Conservation (phyloP, 768 basidiomycete genomes). For the Holtermannia corniformis region DNA sequence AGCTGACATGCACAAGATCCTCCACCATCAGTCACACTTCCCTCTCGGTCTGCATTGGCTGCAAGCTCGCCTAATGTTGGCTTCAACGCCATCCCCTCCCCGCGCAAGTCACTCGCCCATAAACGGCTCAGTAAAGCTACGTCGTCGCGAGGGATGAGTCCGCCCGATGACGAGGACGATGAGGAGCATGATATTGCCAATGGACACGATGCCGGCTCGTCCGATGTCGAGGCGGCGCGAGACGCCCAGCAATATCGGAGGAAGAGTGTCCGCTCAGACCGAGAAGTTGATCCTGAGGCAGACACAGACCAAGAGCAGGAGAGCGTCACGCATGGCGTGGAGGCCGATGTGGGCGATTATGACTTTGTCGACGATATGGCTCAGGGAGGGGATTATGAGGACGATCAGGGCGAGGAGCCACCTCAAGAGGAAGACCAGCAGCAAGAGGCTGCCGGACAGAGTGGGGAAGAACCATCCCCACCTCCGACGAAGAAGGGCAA, state of each 20-base stretch:
- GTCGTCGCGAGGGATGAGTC: background rate
- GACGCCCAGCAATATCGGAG: background rate
- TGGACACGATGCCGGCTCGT: background rate
- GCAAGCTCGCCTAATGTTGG: slow-evolving; percentile 14
- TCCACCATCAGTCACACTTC: slow-evolving; percentile 15
- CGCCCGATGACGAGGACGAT: slow-evolving; percentile 3
- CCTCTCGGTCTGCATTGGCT: slow-evolving; percentile 9
- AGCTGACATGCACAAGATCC: slow-evolving; percentile 9
- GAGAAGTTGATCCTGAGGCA: slow-evolving; percentile 5
- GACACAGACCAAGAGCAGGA: slow-evolving; percentile 1
- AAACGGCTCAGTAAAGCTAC: slow-evolving; percentile 8
- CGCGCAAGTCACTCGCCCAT: slow-evolving; percentile 1
- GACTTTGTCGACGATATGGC: slow-evolving; percentile 12
- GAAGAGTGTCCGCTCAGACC: background rate
- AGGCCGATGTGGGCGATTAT: slow-evolving; percentile 1
- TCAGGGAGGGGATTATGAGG: background rate
- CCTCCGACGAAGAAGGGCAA: slow-evolving; percentile 1
- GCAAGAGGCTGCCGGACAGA: background rate
- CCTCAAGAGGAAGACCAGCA: slow-evolving; percentile 9
- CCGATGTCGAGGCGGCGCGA: background rate
- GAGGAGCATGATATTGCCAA: background rate
- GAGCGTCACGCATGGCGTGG: background rate
- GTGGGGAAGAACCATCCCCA: background rate
- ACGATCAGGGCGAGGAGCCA: slow-evolving; percentile 10
- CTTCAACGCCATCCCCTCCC: slow-evolving; percentile 20